These are phyloP conservation scores for Hymenoscyphus salicellus DNA, from an alignment of 2,329 filamentous ascomycete genomes.

Conservation along the genomic window DNA sequence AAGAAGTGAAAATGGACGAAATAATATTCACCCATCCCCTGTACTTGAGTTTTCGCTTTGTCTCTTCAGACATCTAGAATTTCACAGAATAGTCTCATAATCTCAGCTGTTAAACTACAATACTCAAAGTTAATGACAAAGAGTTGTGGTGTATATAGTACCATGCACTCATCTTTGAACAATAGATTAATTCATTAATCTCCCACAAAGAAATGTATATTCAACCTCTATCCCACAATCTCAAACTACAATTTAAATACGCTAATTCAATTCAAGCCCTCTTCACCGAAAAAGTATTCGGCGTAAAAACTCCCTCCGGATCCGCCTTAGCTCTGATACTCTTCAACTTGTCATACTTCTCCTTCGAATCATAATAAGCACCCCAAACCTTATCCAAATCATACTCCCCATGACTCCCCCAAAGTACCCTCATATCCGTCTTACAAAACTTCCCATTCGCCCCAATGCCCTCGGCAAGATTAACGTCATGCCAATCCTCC, in stretches of 20 bases:
- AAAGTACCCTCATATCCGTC: slow-evolving; percentile 41
- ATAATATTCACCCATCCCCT: too few relatives aligned
- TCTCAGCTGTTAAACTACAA: too few relatives aligned
- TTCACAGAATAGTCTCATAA: too few relatives aligned
- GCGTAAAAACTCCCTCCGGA: slow-evolving; percentile 36
- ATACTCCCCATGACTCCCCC: slow-evolving; percentile 42
- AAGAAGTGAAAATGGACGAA: too few relatives aligned
- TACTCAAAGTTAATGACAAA: too few relatives aligned
- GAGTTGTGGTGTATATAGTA: too few relatives aligned
- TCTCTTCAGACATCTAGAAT: too few relatives aligned
- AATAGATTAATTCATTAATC: too few relatives aligned
- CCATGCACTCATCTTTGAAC: too few relatives aligned
- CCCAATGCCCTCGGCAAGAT: slow-evolving; percentile 35
- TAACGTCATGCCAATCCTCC: slow-evolving; percentile 43
- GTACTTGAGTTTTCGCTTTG: too few relatives aligned
- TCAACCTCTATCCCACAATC: neutral
- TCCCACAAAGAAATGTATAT: neutral
- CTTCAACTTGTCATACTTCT: slow-evolving; percentile 40
- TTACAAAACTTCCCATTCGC: slow-evolving; percentile 40
- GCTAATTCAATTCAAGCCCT: neutral
- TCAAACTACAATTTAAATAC: neutral
- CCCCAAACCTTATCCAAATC: slow-evolving; percentile 40
- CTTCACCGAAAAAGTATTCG: slow-evolving; percentile 24
- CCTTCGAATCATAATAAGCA: slow-evolving; percentile 39
- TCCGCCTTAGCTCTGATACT: slow-evolving; percentile 31